Conservation (phyloP, 2,329 filamentous ascomycete species). For the Teratosphaeria nubilosa region DNA sequence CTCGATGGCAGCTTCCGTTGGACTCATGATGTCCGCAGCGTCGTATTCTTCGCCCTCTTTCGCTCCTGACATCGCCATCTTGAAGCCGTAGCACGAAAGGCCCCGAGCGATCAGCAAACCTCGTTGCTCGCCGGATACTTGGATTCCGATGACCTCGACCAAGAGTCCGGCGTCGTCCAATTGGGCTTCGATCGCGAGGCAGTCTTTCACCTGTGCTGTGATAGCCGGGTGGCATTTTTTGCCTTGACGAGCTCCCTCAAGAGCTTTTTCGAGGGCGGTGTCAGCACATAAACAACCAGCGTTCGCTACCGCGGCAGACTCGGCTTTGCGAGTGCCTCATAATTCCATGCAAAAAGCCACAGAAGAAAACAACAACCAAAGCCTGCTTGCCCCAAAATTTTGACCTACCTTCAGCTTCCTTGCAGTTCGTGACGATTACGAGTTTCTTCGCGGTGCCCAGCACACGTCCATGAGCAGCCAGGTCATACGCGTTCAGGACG, state of each 20-base stretch:
- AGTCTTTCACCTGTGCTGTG: background rate
- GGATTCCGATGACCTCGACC: background rate
- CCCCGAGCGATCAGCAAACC: background rate
- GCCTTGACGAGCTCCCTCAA: background rate
- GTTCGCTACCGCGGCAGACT: too few relatives aligned
- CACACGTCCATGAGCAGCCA: background rate
- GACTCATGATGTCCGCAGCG: background rate
- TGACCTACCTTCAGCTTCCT: background rate
- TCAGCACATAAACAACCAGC: too few relatives aligned
- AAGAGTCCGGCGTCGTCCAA: background rate
- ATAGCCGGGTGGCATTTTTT: background rate
- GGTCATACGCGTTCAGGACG: background rate
- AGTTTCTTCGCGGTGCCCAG: background rate
- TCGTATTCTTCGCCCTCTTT: background rate
- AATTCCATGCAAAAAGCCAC: background rate
- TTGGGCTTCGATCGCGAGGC: background rate
- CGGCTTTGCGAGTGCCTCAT: too few relatives aligned
- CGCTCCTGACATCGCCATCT: background rate
- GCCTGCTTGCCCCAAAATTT: background rate
- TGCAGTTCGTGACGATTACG: background rate
- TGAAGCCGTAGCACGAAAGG: background rate
- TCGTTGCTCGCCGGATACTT: background rate
- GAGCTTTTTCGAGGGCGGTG: background rate
- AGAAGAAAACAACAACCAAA: too few relatives aligned
- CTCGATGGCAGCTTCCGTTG: background rate